Evolutionary conservation across 108 stramenopile species (phyloP).

Genomic region (Cylindrotheca closterium): DNA sequence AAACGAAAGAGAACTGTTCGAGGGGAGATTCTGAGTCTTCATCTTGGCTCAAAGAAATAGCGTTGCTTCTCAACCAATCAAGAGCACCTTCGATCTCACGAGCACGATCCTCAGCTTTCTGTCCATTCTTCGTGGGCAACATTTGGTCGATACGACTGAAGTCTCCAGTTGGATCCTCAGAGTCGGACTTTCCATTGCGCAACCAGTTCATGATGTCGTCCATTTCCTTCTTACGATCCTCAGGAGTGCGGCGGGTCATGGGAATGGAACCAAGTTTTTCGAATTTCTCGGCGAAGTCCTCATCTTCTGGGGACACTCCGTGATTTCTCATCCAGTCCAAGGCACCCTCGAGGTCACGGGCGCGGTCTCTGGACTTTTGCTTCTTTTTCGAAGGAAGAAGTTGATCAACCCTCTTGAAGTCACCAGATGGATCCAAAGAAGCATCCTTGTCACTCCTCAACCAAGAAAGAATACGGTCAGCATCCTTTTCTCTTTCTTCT

Average conservation of each 20-base stretch:
- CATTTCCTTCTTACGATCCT: conserved; percentile 20
- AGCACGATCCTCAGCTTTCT: conserved; percentile 23
- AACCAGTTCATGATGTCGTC: conserved; percentile 29
- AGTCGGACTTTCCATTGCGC: conserved; percentile 5
- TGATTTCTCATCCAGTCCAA: conserved; percentile 30
- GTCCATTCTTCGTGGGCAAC: conserved; percentile 12
- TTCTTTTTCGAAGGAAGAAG: conserved; percentile 10
- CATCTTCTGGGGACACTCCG: conserved; percentile 4
- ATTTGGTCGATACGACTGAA: conserved; percentile 23
- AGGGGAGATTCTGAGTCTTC: not conserved
- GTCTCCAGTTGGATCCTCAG: conserved; percentile 18
- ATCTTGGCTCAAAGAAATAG: too few relatives aligned
- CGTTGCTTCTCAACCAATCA: conserved; percentile 25
- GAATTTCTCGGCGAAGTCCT: not conserved
- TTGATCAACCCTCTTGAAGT: conserved; percentile 18
- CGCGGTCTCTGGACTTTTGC: conserved; percentile 16
- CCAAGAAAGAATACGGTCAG: conserved; percentile 15
- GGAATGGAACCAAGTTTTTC: conserved; percentile 19
- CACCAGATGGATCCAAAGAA: not conserved
- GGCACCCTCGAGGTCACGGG: conserved; percentile 20
- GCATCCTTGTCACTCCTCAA: not conserved
- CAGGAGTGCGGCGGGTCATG: conserved; percentile 12
- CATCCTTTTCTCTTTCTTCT: conserved; percentile 8
- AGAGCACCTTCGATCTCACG: conserved; percentile 31
- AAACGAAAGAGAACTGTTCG: conserved; percentile 7